Evolutionary conservation across 441 rosid species (phyloP).

Genomic region (Populus tomentosa): DNA sequence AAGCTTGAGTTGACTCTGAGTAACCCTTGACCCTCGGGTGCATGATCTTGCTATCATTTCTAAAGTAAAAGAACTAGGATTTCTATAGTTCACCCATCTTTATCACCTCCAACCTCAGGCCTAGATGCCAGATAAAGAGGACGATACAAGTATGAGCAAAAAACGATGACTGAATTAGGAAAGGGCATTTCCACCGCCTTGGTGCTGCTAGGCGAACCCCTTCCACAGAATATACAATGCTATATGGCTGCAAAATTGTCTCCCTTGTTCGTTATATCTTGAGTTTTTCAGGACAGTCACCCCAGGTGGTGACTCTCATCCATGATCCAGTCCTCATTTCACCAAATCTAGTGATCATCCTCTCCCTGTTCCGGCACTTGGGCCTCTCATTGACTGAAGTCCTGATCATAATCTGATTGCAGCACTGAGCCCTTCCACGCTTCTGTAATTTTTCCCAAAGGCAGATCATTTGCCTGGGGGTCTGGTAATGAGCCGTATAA

Average conservation of each 20-base stretch:
- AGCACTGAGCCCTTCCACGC: conserved; percentile 57
- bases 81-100: neutral
- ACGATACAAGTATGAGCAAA: neutral
- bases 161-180: conserved; percentile 28
- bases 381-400: neutral
- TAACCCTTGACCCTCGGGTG: too few species aligned
- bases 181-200: conserved; percentile 6
- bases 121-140: neutral
- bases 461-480: conserved; percentile 94
- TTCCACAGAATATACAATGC: conserved; percentile 26
- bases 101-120: neutral
- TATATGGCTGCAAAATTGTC: conserved; percentile 32
- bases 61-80: neutral
- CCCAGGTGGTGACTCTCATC: neutral
- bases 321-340: neutral
- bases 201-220: neutral
- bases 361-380: neutral
- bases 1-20: too few species aligned
- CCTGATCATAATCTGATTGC: conserved; percentile 58
- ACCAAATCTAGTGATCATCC: neutral
- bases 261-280: neutral
- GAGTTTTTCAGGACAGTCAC: neutral
- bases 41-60: neutral
- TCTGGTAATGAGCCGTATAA: conserved; percentile 92
- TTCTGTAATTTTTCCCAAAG: conserved; percentile 69